These are phyloP conservation scores for Aspergillus transmontanensis DNA, from an alignment of 2,329 filamentous ascomycete genomes.

Conservation along the genomic window DNA sequence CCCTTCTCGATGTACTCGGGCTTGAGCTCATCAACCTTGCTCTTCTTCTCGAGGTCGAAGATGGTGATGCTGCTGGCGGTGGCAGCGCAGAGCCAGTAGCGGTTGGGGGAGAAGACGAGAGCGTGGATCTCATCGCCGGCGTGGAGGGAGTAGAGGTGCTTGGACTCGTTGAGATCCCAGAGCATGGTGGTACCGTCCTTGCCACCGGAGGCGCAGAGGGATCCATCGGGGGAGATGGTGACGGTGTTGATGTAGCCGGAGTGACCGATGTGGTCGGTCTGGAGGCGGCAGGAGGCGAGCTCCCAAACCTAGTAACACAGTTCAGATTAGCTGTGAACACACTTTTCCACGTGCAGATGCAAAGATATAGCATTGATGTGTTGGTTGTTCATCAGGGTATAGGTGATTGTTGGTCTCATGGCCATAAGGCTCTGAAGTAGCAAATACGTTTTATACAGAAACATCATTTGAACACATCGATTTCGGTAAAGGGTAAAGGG, in stretches of 20 bases:
- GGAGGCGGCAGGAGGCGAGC: slow-evolving; percentile 97
- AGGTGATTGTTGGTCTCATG: slow-evolving; percentile 98
- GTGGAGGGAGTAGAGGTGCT: slow-evolving; percentile 99
- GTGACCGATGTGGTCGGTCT: slow-evolving; percentile 99
- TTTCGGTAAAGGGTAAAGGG: slow-evolving; percentile 6
- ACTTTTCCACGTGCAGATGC: slow-evolving; percentile 4
- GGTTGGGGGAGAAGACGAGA: slow-evolving; percentile 99
- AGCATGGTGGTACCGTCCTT: slow-evolving; percentile 99
- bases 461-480: slow-evolving; percentile 73
- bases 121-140: slow-evolving; percentile 99
- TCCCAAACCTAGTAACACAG: slow-evolving; percentile 80
- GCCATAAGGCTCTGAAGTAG: slow-evolving; percentile 99
- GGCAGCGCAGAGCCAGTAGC: slow-evolving; percentile 99
- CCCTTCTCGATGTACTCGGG: slow-evolving; percentile 93
- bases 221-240: slow-evolving; percentile 99
- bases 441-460: slow-evolving; percentile 95
- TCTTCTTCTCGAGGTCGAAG: slow-evolving; percentile 99
- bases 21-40: slow-evolving; percentile 99
- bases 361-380: slow-evolving; percentile 14
- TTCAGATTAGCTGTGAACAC: not conserved
- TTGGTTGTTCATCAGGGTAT: slow-evolving; percentile 47
- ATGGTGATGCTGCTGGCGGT: slow-evolving; percentile 98
- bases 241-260: slow-evolving; percentile 99
- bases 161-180: slow-evolving; percentile 99
- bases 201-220: slow-evolving; percentile 96